These are phyloP conservation scores for Ascosphaera aggregata DNA, from an alignment of 2,329 filamentous ascomycete genomes.

Conservation along the genomic window DNA sequence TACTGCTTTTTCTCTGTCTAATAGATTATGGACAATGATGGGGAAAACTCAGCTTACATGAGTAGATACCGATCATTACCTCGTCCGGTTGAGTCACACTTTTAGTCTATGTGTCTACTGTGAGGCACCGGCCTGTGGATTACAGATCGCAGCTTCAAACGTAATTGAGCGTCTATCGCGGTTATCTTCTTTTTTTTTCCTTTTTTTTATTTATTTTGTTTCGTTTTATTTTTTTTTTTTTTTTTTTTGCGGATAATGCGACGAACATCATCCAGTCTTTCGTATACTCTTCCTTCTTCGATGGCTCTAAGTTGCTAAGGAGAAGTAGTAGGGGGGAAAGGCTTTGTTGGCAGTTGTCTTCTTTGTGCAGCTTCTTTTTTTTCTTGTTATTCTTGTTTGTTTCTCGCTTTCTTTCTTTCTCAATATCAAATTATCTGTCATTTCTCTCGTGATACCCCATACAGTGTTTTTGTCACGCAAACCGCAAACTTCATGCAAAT, in stretches of 20 bases:
- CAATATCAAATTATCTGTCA: not conserved
- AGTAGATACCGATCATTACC: no score
- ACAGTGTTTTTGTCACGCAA: no score
- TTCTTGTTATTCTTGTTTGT: not conserved
- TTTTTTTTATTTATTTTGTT: conserved; percentile 1
- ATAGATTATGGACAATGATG: no score
- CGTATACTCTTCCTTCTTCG: not conserved
- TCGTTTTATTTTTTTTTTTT: not conserved
- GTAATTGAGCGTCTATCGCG: conserved; percentile 4
- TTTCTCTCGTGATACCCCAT: not conserved
- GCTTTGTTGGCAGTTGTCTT: no score
- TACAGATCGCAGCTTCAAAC: not conserved
- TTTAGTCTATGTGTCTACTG: no score
- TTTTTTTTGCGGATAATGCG: not conserved
- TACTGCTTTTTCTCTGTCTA: no score
- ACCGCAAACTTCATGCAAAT: no score
- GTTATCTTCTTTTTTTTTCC: conserved; percentile 1
- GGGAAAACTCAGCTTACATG: no score
- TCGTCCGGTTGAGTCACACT: no score
- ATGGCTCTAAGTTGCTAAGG: not conserved
- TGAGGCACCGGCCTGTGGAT: no score
- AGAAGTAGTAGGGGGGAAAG: not conserved
- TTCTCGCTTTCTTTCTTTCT: not conserved
- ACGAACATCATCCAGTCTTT: not conserved
- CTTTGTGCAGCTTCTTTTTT: no score